These are phyloP conservation scores for Beauveria scarabaeidicola DNA, from an alignment of 2,329 filamentous ascomycete species.

Conservation along the genomic window DNA sequence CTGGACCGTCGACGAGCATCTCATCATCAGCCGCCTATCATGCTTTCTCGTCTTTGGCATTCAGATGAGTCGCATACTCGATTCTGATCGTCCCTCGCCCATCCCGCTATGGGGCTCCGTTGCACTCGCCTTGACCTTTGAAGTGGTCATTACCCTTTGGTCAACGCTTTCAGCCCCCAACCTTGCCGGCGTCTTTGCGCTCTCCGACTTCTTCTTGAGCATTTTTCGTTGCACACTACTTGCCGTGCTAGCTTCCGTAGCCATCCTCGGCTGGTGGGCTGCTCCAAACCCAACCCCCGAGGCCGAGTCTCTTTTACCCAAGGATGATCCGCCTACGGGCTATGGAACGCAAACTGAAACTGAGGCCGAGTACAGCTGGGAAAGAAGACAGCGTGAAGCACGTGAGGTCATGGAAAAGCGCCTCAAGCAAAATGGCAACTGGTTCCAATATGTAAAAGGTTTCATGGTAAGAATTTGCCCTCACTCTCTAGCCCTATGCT, in stretches of 20 bases:
- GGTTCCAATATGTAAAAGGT: constrained; percentile 66
- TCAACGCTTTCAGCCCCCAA: neutral
- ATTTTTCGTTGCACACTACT: constrained; percentile 12
- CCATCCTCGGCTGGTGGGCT: neutral
- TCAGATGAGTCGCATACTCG: constrained; percentile 45
- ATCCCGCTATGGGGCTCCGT: constrained; percentile 58
- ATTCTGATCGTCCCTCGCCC: constrained; percentile 44
- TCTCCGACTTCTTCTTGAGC: constrained; percentile 18
- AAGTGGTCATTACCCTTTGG: constrained; percentile 33
- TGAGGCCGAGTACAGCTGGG: constrained; percentile 45
- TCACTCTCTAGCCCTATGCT: neutral
- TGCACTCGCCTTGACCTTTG: constrained; percentile 48
- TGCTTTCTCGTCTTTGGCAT: constrained; percentile 57
- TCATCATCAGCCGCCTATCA: constrained; percentile 49
- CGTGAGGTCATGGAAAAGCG: constrained; percentile 57
- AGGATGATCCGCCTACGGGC: constrained; percentile 1
- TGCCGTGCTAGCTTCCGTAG: neutral
- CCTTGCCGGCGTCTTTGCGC: constrained; percentile 13
- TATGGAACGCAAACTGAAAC: constrained; percentile 27
- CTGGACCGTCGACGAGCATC: constrained; percentile 38
- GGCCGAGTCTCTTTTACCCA: constrained; percentile 9
- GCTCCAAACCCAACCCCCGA: neutral
- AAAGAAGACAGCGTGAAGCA: constrained; percentile 41
- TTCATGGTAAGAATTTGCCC: constrained; percentile 45
- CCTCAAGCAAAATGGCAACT: constrained; percentile 65